A percentile compares a stretch with the other conserved stretches of the same genome.
Conservation (phyloP, 192 early-diverging fungal genomes). For the Diversispora epigaea region DNA sequence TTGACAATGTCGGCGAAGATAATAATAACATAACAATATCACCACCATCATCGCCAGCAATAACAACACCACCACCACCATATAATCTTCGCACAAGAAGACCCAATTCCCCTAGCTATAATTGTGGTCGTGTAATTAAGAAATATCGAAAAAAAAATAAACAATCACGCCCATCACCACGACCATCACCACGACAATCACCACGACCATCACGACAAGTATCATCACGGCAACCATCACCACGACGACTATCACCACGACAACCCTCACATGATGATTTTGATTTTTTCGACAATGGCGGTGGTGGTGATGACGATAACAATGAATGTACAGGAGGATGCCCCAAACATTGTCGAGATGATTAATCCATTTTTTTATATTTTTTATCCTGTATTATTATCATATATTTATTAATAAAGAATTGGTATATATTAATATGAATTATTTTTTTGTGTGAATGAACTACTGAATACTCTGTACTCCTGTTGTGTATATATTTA, state of each 20-base stretch:
- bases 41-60: constrained; percentile 5
- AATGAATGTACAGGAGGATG: constrained; percentile 18
- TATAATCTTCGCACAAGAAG: constrained; percentile 19
- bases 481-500: too few species aligned
- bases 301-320: constrained; percentile 9
- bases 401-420: too few species aligned
- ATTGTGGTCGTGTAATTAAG: constrained; percentile 19
- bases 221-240: neutral
- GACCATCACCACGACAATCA: neutral
- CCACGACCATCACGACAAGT: too few species aligned
- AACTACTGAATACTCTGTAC: too few species aligned
- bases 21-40: neutral
- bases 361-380: too few species aligned
- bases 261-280: constrained; percentile 8
- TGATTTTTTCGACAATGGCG: constrained; percentile 8
- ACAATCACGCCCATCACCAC: constrained; percentile 1
- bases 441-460: too few species aligned
- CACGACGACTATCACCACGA: neutral
- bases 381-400: too few species aligned
- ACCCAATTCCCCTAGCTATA: neutral
- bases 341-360: constrained; percentile 10
- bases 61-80: constrained; percentile 1
- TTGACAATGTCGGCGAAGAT: neutral
- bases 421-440: too few species aligned
- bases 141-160: constrained; percentile 19